Conservation (phyloP, 176 grass and related monocot genomes). For the Themeda triandra region DNA sequence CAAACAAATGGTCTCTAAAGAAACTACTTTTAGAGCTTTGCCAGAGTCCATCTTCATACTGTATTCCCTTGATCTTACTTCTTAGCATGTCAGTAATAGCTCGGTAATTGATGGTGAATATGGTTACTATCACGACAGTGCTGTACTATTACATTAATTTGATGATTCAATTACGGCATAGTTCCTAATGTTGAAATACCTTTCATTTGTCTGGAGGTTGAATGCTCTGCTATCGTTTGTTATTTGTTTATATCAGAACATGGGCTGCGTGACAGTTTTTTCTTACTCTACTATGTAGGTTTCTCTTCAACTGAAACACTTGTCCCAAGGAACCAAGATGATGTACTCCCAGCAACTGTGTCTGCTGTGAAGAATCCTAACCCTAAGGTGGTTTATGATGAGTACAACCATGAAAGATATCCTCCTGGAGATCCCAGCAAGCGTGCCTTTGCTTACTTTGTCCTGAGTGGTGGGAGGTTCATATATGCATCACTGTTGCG, state of each 20-base stretch:
- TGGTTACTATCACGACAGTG: background rate
- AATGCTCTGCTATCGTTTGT: background rate
- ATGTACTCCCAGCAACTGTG: slow-evolving; percentile 54
- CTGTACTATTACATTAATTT: background rate
- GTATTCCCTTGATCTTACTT: background rate
- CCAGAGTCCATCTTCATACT: background rate
- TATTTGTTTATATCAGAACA: background rate
- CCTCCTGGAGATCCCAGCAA: slow-evolving; percentile 85
- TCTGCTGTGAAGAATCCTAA: slow-evolving; percentile 77
- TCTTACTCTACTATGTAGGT: slow-evolving; percentile 29
- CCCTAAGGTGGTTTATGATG: slow-evolving; percentile 77
- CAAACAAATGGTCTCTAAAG: background rate
- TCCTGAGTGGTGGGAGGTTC: slow-evolving; percentile 80
- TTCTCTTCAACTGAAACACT: slow-evolving; percentile 65
- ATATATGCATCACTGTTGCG: slow-evolving; percentile 80
- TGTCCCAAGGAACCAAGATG: slow-evolving; percentile 57
- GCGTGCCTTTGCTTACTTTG: slow-evolving; percentile 88
- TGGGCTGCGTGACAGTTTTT: background rate
- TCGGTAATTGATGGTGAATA: background rate
- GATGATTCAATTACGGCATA: background rate
- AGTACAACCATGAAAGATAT: slow-evolving; percentile 82
- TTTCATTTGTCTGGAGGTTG: background rate
- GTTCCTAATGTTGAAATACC: background rate
- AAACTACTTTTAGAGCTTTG: background rate
- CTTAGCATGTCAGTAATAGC: background rate